Percentiles rank a stretch among this genome's conserved stretches.
Conservation (phyloP, 768 basidiomycete genomes). For the Lenzites betulinus region DNA sequence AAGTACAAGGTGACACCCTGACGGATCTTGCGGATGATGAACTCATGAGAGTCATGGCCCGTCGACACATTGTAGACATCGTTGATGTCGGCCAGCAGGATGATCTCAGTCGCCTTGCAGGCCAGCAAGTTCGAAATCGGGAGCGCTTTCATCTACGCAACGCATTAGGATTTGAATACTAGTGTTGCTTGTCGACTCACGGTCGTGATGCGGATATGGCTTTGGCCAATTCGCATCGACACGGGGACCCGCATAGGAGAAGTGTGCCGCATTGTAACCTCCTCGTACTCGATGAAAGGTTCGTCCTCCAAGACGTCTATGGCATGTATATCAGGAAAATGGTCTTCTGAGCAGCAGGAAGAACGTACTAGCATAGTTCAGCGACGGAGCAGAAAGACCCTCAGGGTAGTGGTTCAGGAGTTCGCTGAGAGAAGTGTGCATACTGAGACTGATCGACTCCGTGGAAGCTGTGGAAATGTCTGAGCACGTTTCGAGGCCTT, state of each 20-base stretch:
- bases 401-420: constrained; percentile 53
- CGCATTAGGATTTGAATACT: constrained; percentile 2
- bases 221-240: constrained; percentile 60
- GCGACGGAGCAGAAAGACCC: constrained; percentile 42
- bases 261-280: constrained; percentile 67
- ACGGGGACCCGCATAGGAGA: constrained; percentile 75
- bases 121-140: constrained; percentile 66
- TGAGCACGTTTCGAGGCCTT: background rate
- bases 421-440: constrained; percentile 65
- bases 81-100: constrained; percentile 78
- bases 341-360: constrained; percentile 10
- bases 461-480: constrained; percentile 15
- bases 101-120: constrained; percentile 81
- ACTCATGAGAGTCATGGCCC: constrained; percentile 75
- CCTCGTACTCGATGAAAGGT: constrained; percentile 49
- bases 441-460: constrained; percentile 41
- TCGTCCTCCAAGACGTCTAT: constrained; percentile 68
- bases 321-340: background rate
- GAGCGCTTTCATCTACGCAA: constrained; percentile 62
- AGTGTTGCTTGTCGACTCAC: constrained; percentile 43
- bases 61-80: constrained; percentile 84
- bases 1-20: constrained; percentile 78
- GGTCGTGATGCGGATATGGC: constrained; percentile 77
- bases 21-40: constrained; percentile 73
- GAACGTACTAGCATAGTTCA: constrained; percentile 60